Evolutionary conservation across 345 rosid genomes (phyloP).

Genomic region (Euphorbia peplus): DNA sequence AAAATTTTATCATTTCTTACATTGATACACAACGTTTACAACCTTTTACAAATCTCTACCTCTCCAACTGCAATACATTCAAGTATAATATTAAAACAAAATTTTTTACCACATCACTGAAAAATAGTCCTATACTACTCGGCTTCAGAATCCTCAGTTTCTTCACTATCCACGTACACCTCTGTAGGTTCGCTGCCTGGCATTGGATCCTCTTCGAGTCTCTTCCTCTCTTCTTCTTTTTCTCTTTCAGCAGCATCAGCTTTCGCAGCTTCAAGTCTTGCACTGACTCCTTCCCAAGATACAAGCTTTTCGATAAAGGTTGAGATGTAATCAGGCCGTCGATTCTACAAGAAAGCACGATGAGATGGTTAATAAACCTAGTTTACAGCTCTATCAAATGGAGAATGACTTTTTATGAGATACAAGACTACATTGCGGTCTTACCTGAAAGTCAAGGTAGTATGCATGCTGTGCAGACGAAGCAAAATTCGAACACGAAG

Average conservation of each 20-base stretch:
- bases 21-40: background rate
- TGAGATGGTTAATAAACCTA: background rate
- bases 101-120: background rate
- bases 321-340: conserved; percentile 60
- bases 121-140: background rate
- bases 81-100: background rate
- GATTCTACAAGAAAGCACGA: conserved; percentile 44
- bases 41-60: background rate
- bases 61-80: background rate
- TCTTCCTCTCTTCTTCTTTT: conserved; percentile 44
- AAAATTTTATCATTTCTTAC: background rate
- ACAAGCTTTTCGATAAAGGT: conserved; percentile 75
- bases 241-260: conserved; percentile 57
- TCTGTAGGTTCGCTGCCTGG: background rate
- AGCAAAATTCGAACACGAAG: conserved; percentile 18
- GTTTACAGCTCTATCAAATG: background rate
- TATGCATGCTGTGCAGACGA: conserved; percentile 73
- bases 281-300: conserved; percentile 82
- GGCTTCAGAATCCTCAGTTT: conserved; percentile 9
- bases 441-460: conserved; percentile 91
- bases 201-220: background rate
- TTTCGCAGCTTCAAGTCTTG: conserved; percentile 67
- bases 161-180: conserved; percentile 7
- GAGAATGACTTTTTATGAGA: background rate
- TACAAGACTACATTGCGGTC: conserved; percentile 7